Evolutionary conservation across 2,329 filamentous ascomycete genomes (phyloP).

Genomic region (Rutstroemia sp.): DNA sequence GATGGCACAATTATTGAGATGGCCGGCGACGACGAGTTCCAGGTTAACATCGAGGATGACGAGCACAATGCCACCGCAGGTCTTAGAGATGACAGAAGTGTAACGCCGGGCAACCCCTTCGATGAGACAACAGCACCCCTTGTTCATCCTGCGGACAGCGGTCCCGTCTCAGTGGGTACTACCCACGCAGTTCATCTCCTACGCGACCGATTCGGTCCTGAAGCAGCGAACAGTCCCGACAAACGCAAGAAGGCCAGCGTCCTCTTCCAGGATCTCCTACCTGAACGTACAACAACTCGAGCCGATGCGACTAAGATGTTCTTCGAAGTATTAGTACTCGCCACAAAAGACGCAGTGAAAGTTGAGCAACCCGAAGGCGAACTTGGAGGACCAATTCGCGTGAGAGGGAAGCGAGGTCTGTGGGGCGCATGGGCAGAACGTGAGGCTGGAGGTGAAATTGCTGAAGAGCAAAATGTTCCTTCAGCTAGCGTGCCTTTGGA

Average conservation of each 20-base stretch:
- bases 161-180: conserved; percentile 82
- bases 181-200: conserved; percentile 94
- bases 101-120: conserved; percentile 51
- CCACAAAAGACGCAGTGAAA: conserved; percentile 96
- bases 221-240: conserved; percentile 60
- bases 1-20: conserved; percentile 62
- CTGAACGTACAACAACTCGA: conserved; percentile 71
- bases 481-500: conserved; percentile 4
- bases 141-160: conserved; percentile 75
- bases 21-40: conserved; percentile 45
- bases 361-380: conserved; percentile 73
- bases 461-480: conserved; percentile 18
- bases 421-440: conserved; percentile 95
- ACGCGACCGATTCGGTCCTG: conserved; percentile 75
- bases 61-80: conserved; percentile 38
- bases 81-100: conserved; percentile 30
- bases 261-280: conserved; percentile 85
- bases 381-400: conserved; percentile 72
- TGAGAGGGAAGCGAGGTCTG: conserved; percentile 87
- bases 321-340: conserved; percentile 91
- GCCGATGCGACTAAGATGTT: conserved; percentile 99
- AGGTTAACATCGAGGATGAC: conserved; percentile 38
- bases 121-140: conserved; percentile 72
- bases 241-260: conserved; percentile 71
- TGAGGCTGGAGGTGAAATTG: conserved; percentile 57